Evolutionary conservation across 176 grass and related monocot genomes (phyloP), one percentile per base, ranked within the genome.

Genomic region (Zoysia pacifica): DNA sequence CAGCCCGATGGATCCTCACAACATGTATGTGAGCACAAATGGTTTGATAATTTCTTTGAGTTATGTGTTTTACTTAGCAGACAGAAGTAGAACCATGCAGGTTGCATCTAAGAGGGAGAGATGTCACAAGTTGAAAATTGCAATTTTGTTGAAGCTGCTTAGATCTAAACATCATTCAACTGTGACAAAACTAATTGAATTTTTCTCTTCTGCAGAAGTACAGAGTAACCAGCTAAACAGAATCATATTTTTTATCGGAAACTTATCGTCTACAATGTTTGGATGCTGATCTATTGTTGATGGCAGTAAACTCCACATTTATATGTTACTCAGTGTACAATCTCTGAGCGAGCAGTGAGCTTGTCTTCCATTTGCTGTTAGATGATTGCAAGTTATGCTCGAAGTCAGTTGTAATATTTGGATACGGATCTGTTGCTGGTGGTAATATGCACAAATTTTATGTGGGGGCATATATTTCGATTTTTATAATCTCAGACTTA

Each of bases 151-250:
- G 12, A 10, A 1, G 44, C 58, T 10, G 5, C 41, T 70, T 14
- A 58, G 18, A 58, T 58, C n/a, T 58, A 18, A 46, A 68, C 72
- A 15, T 64, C 20, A 4, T 38, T 54, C 12, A 44, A 50, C 4
- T 54, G 12, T 10, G 50, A 70, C 52, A 15, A 66, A 76, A 74
- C 59, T 82, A 75, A 78, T 59, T 6, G 6, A 9, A 62, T 8
- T 62, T 77, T 19, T 40, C 48, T 64, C 55, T 65, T 79, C 77
- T 86, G 59, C 90, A 93, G 90, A 82, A 78, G 64, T 93, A 93
- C 84, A 89, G 76, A 81, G 80, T 93, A 45, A 84, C 43, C 47
- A 81, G 69, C 69, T 91, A n/a, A 88, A 37, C 7, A 6, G 20
- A 36, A 65, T 7, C 7, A 64, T 10, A 12, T 62, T 76, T 28